Evolutionary conservation across 108 stramenopile species (phyloP).

Genomic region (Licmophora abbreviata): DNA sequence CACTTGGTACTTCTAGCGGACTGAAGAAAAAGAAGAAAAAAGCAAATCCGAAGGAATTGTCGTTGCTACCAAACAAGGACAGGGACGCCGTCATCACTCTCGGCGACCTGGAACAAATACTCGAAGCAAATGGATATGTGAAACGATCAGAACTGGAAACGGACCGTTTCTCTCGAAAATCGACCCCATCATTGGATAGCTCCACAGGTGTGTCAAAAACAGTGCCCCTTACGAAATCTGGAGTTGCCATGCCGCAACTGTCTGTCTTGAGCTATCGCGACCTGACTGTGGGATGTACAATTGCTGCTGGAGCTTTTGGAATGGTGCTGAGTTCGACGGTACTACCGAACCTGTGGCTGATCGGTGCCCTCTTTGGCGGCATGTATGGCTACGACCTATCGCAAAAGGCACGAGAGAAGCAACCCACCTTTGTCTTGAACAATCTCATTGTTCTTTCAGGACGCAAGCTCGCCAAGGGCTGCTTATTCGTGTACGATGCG

Average conservation of each 20-base stretch:
- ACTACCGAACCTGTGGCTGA: conserved; percentile 46
- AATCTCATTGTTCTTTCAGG: conserved; percentile 12
- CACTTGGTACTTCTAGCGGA: too few relatives aligned
- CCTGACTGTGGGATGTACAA: conserved; percentile 21
- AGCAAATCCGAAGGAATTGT: too few relatives aligned
- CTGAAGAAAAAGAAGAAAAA: too few relatives aligned
- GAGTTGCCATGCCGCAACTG: conserved; percentile 57
- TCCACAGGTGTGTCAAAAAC: too few relatives aligned
- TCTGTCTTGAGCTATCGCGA: conserved; percentile 16
- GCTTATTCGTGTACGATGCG: conserved; percentile 20
- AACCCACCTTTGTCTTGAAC: background rate
- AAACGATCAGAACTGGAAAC: too few relatives aligned
- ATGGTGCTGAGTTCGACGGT: conserved; percentile 26
- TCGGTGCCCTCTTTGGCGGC: conserved; percentile 34
- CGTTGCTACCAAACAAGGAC: too few relatives aligned
- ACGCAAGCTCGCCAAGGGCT: conserved; percentile 17
- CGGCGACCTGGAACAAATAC: conserved; percentile 11
- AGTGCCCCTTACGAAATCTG: too few relatives aligned
- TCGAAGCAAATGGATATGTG: conserved; percentile 8
- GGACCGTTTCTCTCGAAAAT: too few relatives aligned
- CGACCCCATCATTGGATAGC: too few relatives aligned
- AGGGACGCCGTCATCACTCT: conserved; percentile 7
- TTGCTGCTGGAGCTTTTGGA: conserved; percentile 22
- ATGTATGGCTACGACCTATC: conserved; percentile 39
- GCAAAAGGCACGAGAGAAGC: conserved; percentile 3